Base-by-base conservation (phyloP, 805 yeast species). In the Ascoidea rubescens region DNA sequence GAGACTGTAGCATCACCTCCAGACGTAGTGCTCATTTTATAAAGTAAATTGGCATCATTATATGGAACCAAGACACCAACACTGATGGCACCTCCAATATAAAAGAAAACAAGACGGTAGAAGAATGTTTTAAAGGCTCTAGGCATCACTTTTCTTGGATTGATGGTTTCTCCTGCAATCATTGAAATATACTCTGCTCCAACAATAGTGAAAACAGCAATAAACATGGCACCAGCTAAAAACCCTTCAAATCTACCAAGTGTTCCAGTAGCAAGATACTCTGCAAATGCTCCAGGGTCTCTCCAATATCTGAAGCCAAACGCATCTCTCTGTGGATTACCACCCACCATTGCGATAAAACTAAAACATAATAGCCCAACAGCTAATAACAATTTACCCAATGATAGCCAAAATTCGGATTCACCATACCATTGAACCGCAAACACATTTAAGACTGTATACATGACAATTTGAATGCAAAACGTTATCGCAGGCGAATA, bases 61-160 rank as follows among this genome's bases (percentile, higher is more conserved):
- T 67, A 83, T 48, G 88, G 85, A 46, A 82, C 81, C 56, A 80
- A 69, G 57, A 82, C 62, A 49, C 87, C 87, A 61, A 82, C 70
- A 67, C 82, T 80, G 62, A 81, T 76, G 57, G 82, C 66, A 45
- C 83, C 75, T 53, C 73, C 61, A 53, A 82, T 74, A 68, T 80
- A 82, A 64, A 82, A 82, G 30, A 80, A 59, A 49, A 74, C 67
- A 58, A 82, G 81, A 67, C 88, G 72, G 66, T 73, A 72, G 51
- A 82, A 73, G 47, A 82, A 86, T 59, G 81, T 79, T 60, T 75
- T 77, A 59, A 81, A 79, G 33, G 87, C 87, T 48, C 73, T 71
- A 55, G 87, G 87, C 49, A 84, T 84, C 17, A 85, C 67, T 58
- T 80, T 81, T 67, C 82, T 72, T 57, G 87, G 87, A 62, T 78